These are phyloP conservation scores for Diacronema lutheri DNA, from an alignment of 78 protist genomes.

Conservation along the genomic window DNA sequence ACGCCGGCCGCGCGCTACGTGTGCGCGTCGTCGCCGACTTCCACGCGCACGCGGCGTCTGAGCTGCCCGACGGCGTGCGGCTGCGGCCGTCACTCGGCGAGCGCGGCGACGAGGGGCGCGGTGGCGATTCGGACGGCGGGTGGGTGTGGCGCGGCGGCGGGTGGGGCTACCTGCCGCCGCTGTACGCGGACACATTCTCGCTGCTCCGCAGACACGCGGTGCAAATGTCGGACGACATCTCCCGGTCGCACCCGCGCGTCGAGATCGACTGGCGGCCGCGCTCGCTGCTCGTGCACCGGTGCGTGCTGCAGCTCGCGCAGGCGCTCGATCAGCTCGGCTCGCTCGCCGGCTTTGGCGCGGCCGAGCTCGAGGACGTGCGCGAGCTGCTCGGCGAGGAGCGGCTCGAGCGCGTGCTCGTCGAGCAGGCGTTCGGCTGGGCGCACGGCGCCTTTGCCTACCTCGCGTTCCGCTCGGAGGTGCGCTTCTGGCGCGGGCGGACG, in stretches of 20 bases:
- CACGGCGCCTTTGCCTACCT: conserved; percentile 18
- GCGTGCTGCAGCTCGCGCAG: background rate
- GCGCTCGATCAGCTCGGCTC: no score
- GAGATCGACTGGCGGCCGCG: background rate
- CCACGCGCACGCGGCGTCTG: no score
- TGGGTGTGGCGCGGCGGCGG: no score
- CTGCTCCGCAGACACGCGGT: background rate
- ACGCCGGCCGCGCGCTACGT: no score
- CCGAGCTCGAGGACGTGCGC: background rate
- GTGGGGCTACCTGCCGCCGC: background rate
- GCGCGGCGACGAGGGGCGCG: no score
- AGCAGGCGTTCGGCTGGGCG: background rate
- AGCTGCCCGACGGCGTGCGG: no score
- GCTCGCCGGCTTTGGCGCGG: background rate
- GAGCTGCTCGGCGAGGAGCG: background rate
- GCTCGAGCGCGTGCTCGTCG: background rate
- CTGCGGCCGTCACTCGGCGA: no score
- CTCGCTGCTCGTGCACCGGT: background rate
- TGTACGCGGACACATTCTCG: background rate
- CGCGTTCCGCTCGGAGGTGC: conserved; percentile 24
- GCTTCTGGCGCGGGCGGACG: conserved; percentile 6
- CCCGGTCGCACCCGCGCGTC: background rate
- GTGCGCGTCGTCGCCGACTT: no score
- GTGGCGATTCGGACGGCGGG: no score
- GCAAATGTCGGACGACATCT: background rate